Base-by-base conservation (phyloP, 345 rosid species). In the Syzygium oleosum region DNA sequence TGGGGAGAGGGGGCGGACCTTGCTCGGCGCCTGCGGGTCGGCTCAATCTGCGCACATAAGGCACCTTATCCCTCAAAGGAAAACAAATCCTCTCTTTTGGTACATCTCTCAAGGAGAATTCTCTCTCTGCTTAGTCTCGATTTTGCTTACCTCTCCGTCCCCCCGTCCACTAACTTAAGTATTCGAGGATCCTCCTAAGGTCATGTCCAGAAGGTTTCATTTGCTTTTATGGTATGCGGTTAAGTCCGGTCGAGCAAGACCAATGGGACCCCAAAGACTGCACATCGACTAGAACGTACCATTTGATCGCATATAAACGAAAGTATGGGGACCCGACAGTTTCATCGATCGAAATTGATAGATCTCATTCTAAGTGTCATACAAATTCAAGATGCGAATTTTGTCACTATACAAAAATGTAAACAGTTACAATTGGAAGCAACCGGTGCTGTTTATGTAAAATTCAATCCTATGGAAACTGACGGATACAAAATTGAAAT, bases 21-120 rank as follows among this genome's bases (percentile, higher is more conserved):
- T 61, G 19, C 73, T 61, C 0, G 15, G 1, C 0, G 2, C 17
- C 0, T n/a, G 0, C 6, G 7, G 4, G 34, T n/a, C 17, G 9
- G 34, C 7, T 27, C 0, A 0, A 4, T 61, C 68, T 34, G 29
- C 4, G 34, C 34, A 61, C 4, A 6, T n/a, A 13, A 61, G 38
- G 73, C 19, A 61, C 73, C 14, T 61, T 3, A n/a, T 9, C 10
- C 34, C 73, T n/a, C 38, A n/a, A n/a, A n/a, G 10, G 16, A 61
- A 61, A 34, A n/a, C 38, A n/a, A 61, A 61, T 61, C 38, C 38
- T n/a, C 4, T 52, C 54, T 52, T 52, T 14, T 14, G 54, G 54
- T 14, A 52, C 17, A 5, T 52, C 6, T 52, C 54, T 61, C 0
- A 4, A 61, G 38, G 5, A n/a, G 38, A 6, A n/a, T n/a, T 61